These are phyloP conservation scores for Leishmania tarentolae DNA, from an alignment of 208 protist species.

Conservation along the genomic window DNA sequence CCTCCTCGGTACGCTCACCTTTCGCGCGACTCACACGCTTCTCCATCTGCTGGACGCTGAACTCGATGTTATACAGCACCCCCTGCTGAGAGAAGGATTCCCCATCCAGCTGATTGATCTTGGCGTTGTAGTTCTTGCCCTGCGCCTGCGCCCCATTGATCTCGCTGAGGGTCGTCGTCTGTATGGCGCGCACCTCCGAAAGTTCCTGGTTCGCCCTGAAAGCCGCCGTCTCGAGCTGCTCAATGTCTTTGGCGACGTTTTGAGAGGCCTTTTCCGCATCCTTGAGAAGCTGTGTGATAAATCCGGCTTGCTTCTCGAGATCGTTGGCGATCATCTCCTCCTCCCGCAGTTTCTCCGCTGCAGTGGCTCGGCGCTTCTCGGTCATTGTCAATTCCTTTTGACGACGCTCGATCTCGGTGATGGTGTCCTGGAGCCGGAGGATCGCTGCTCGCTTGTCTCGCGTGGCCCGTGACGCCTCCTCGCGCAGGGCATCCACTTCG, in stretches of 20 bases:
- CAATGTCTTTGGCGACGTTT: conserved; percentile 69
- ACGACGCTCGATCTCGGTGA: conserved; percentile 40
- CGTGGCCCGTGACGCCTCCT: conserved; percentile 49
- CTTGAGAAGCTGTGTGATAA: conserved; percentile 61
- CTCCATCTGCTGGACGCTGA: conserved; percentile 95
- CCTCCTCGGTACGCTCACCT: conserved; percentile 92
- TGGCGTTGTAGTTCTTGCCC: conserved; percentile 83
- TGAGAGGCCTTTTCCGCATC: conserved; percentile 60
- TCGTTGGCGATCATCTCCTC: conserved; percentile 53
- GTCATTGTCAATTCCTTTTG: conserved; percentile 35
- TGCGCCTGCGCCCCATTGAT: conserved; percentile 85
- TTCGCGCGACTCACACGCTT: conserved; percentile 90
- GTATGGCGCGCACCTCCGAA: conserved; percentile 49
- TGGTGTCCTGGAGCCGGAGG: conserved; percentile 34
- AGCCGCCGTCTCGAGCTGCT: conserved; percentile 76
- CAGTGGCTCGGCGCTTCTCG: conserved; percentile 26
- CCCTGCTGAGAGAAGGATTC: conserved; percentile 93
- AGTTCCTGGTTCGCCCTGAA: conserved; percentile 89
- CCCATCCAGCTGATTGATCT: conserved; percentile 83
- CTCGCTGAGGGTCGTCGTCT: conserved; percentile 79
- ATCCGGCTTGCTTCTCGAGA: conserved; percentile 61
- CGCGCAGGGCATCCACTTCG: conserved; percentile 76
- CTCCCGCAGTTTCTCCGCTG: conserved; percentile 36
- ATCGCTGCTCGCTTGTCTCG: conserved; percentile 47
- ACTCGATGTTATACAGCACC: conserved; percentile 95